Percentiles rank a stretch among this genome's conserved stretches.
phyloP scores from a whole-genome alignment of 805 yeast genomes.

The Kazachstania psychrophila region DNA sequence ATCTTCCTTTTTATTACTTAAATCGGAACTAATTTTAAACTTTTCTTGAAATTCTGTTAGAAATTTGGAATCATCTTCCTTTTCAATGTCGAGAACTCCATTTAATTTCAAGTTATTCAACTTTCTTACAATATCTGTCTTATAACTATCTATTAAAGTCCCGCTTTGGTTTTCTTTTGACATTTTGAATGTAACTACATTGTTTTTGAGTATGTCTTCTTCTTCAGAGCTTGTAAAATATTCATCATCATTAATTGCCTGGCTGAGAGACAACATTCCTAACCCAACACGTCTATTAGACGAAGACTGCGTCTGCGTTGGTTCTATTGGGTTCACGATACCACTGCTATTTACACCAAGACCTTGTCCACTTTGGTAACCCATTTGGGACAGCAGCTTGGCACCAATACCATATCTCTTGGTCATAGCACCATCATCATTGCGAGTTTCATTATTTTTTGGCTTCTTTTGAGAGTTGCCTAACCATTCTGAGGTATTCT shows the following conservation, averaged over 20 bases:
- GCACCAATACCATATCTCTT: conserved; percentile 79
- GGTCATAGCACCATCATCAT: conserved; percentile 3
- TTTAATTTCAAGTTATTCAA: conserved; percentile 2
- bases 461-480: too few relatives aligned
- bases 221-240: conserved; percentile 13
- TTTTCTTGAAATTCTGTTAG: neutral
- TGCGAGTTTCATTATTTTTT: neutral
- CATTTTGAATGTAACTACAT: conserved; percentile 8
- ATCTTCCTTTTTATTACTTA: neutral
- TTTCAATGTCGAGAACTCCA: neutral
- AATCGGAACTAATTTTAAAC: neutral
- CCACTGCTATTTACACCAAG: conserved; percentile 71
- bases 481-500: too few relatives aligned
- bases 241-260: conserved; percentile 4
- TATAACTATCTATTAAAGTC: neutral
- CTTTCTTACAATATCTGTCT: neutral
- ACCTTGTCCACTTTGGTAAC: conserved; percentile 76
- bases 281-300: conserved; percentile 59
- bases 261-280: conserved; percentile 42
- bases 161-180: conserved; percentile 3
- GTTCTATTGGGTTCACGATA: conserved; percentile 70
- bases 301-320: conserved; percentile 42
- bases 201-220: neutral
- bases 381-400: conserved; percentile 68
- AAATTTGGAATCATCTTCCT: conserved; percentile 1